Evolutionary conservation across 805 yeast species (phyloP), one percentile per base, ranked within the genome.

Genomic region (Starmera dryadoides): DNA sequence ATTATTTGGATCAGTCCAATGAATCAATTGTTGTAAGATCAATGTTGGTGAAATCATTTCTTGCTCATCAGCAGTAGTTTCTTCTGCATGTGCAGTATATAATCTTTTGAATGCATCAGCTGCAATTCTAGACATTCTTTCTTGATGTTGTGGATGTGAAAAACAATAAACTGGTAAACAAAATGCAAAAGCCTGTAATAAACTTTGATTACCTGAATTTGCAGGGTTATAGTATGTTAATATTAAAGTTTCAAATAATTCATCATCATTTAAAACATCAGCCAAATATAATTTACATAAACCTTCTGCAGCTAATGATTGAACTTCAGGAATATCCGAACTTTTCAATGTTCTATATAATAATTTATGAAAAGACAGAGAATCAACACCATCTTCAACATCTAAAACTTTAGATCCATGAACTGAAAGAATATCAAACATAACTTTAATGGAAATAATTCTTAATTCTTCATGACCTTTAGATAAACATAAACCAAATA

Each of bases 151-250:
- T 0, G 68, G 64, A 50, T 81, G 88, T 26, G 95, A 83, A 53
- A 78, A 83, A 30, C 93, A 79, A 56, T 85, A 87, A 0, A 85
- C 95, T 0, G 97, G 96, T 15, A 89, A 68, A 56, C 95, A 88
- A 52, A 86, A 89, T 9, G 93, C 77, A 42, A 89, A 72, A 0
- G 85, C 84, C 58, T 89, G 97, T 35, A 79, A 68, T 44, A 89
- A 64, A 14, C 79, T 75, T 41, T 75, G 81, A 49, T 86, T 86
- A 5, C 66, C 60, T 5, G 74, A 59, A 39, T 81, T 80, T 4
- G 64, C 58, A 0, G 93, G 88, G 38, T 82, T 79, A 62, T 86
- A 89, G 52, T 87, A 91, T 1, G 84, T 72, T 38, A 85, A 59
- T 4, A 88, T 61, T 39, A 89, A 66, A 0, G 84, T 74, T 53